Conservation (phyloP, 345 rosid genomes). For the Pistacia vera region DNA sequence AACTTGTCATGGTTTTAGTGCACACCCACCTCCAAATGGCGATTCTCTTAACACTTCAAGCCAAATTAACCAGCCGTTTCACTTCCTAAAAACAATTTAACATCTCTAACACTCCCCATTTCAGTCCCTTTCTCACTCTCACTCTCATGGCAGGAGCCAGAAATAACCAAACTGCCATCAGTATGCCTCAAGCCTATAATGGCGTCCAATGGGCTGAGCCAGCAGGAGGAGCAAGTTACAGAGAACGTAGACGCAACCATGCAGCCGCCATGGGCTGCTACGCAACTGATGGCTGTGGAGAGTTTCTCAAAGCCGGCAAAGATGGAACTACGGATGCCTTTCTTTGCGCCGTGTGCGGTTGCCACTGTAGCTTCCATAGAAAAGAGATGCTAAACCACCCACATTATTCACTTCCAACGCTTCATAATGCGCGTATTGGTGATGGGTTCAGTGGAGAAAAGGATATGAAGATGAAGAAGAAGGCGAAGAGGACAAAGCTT, state of each 20-base stretch:
- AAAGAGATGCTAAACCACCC: background rate
- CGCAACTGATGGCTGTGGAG: constrained; percentile 5
- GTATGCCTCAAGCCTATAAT: background rate
- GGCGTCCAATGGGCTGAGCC: background rate
- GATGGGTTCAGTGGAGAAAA: background rate
- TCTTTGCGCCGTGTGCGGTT: constrained; percentile 14
- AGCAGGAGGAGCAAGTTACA: background rate
- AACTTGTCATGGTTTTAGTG: constrained; percentile 1
- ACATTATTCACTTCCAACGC: background rate
- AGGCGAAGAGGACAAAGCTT: constrained; percentile 1
- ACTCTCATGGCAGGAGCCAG: background rate
- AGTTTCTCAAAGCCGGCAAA: constrained; percentile 13
- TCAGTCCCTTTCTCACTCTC: background rate
- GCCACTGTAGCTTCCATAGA: constrained; percentile 18
- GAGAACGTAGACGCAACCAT: constrained; percentile 14
- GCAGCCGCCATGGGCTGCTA: constrained; percentile 12
- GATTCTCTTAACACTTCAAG: background rate
- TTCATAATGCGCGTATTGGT: background rate
- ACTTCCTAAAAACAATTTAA: background rate
- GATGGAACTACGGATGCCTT: constrained; percentile 6
- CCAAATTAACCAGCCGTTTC: background rate
- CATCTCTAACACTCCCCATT: background rate
- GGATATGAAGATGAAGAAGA: background rate
- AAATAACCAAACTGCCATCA: background rate
- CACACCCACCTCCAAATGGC: constrained; percentile 2